Conservation (phyloP, 2,329 filamentous ascomycete genomes). For the Fusarium albosuccineum region DNA sequence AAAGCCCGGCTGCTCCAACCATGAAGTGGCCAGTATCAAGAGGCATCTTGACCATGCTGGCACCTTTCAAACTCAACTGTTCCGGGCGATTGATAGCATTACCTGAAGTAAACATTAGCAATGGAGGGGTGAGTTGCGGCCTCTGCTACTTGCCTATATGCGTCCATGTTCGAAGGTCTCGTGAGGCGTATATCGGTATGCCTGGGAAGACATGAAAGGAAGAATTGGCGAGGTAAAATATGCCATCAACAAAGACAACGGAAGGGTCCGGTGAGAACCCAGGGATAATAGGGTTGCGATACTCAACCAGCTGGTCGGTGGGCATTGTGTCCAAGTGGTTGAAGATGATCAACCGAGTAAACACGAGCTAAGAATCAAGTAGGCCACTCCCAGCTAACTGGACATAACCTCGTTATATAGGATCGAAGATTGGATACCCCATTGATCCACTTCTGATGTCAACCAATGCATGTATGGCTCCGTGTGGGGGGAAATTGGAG, state of each 20-base stretch:
- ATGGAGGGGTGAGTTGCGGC: background rate
- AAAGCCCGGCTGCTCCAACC: conserved; percentile 33
- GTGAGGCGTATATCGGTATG: conserved; percentile 29
- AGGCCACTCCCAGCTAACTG: background rate
- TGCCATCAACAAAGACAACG: conserved; percentile 27
- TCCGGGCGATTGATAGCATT: conserved; percentile 33
- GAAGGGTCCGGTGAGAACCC: conserved; percentile 34
- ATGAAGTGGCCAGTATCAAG: conserved; percentile 32
- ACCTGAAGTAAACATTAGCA: conserved; percentile 10
- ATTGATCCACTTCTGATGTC: background rate
- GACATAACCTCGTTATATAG: background rate
- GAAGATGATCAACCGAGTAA: too few species aligned
- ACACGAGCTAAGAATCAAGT: too few species aligned
- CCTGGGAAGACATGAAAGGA: conserved; percentile 34
- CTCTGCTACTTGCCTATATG: conserved; percentile 17
- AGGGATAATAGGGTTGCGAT: conserved; percentile 23
- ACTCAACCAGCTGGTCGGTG: conserved; percentile 1
- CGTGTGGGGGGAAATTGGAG: background rate
- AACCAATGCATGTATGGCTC: too few species aligned
- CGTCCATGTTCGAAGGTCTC: conserved; percentile 24
- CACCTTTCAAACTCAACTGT: conserved; percentile 22
- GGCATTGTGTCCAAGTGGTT: background rate
- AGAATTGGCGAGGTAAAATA: conserved; percentile 33
- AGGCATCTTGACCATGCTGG: conserved; percentile 13
- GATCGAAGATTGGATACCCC: background rate